Evolutionary conservation across 768 basidiomycete genomes (phyloP).

Genomic region (Flagelloscypha sp.): DNA sequence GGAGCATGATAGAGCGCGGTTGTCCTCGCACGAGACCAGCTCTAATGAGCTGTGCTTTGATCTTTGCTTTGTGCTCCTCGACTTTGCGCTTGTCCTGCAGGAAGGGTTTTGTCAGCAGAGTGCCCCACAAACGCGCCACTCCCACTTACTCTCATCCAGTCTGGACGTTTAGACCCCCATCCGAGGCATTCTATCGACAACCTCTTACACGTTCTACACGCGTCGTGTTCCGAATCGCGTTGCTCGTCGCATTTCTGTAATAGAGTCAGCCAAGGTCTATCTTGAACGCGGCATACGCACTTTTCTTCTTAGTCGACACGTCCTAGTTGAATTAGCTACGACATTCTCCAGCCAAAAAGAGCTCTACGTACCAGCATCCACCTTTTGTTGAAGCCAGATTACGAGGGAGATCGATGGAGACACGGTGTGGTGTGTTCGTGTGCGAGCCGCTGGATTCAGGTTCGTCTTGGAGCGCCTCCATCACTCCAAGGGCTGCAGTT

Average conservation of each 20-base stretch:
- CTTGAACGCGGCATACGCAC: slow-evolving; percentile 27
- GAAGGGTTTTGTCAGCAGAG: slow-evolving; percentile 4
- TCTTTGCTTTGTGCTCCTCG: slow-evolving; percentile 74
- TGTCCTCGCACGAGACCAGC: slow-evolving; percentile 79
- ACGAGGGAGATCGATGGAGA: slow-evolving; percentile 43
- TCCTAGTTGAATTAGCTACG: slow-evolving; percentile 38
- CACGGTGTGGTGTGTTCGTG: slow-evolving; percentile 39
- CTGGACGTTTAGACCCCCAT: slow-evolving; percentile 79
- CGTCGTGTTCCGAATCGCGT: slow-evolving; percentile 53
- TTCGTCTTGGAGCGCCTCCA: slow-evolving; percentile 29
- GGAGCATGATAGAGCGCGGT: slow-evolving; percentile 51
- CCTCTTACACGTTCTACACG: slow-evolving; percentile 74
- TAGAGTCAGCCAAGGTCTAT: slow-evolving; percentile 6
- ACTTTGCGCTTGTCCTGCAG: slow-evolving; percentile 73
- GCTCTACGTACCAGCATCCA: slow-evolving; percentile 63
- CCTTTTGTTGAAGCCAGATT: slow-evolving; percentile 54
- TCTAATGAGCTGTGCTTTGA: slow-evolving; percentile 71
- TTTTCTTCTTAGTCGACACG: slow-evolving; percentile 76
- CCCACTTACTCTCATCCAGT: slow-evolving; percentile 73
- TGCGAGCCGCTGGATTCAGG: slow-evolving; percentile 21
- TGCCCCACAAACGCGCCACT: slow-evolving; percentile 3
- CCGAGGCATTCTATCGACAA: slow-evolving; percentile 77
- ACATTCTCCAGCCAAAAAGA: slow-evolving; percentile 6
- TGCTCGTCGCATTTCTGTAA: slow-evolving; percentile 84
- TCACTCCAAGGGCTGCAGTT: slow-evolving; percentile 25